Base-by-base conservation (phyloP, 805 yeast genomes). In the Yarrowia osloensis region DNA sequence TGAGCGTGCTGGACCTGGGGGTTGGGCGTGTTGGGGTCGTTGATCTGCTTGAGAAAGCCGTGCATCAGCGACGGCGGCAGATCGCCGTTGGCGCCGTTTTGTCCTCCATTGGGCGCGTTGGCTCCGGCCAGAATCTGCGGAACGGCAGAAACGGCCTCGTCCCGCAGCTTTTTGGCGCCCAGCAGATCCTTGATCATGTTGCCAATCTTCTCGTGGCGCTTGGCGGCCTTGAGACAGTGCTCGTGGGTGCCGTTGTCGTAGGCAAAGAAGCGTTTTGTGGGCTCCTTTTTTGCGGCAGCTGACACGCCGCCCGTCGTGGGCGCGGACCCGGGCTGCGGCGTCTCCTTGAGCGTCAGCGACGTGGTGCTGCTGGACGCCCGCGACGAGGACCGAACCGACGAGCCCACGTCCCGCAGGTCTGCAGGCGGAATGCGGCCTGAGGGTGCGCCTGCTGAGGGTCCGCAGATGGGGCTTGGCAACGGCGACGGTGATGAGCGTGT, bases 201-300 rank as follows among this genome's bases (percentile, higher is more conserved):
- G 17, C 72, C 70, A 68, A 78, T 72, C 76, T 82, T 73, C 73
- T 84, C 79, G 75, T 82, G 77, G 67, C 83, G 73, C 68, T 79
- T 70, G 8, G 94, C 87, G 50, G 88, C 87, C 68, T 86, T 83
- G 68, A 94, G 80, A 74, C 86, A 86, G 77, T 94, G 99, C 73
- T 85, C 90, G 76, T 94, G 99, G 13, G 78, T 70, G 4, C 96
- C 96, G 71, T 88, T 88, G 4, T 72, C 74, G 31, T 67, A 66
- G 19, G 72, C 62, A 28, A 68, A 65, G 40, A 76, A 68, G 35
- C 79, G 71, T 7, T 57, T 57, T 26, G 49, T 39, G 63, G 49
- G 49, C 63, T 57, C 63, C 26, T 37, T 40, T 28, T 35, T 35
- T 24, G 49, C 63, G 22, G 61, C 61, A 11, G 44, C 61, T 8